Conservation (phyloP, 257 asterid species). For the Nicotiana obtusifolia region DNA sequence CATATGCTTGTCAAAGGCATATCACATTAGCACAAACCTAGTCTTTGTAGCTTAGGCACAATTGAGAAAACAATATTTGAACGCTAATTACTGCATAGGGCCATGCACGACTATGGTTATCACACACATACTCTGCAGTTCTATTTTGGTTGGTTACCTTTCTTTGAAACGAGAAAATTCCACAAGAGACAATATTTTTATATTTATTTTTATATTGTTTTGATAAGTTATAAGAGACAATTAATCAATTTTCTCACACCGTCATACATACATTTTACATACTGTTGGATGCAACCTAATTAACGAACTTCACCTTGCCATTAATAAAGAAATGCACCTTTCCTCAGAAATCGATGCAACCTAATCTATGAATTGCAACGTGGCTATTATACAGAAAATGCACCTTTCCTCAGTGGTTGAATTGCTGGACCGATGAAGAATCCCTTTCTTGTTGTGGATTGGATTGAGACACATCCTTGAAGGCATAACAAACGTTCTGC, state of each 20-base stretch:
- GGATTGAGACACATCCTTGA: slow-evolving; percentile 95
- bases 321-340: neutral
- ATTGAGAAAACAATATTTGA: neutral
- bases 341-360: neutral
- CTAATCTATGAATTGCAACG: neutral
- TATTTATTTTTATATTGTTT: neutral
- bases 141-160: neutral
- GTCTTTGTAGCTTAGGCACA: neutral
- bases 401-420: slow-evolving; percentile 45
- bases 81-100: neutral
- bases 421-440: slow-evolving; percentile 55
- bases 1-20: neutral
- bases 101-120: neutral
- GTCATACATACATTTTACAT: neutral
- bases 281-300: neutral
- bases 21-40: neutral
- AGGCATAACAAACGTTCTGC: slow-evolving; percentile 96
- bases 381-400: neutral
- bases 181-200: neutral
- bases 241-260: neutral
- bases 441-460: slow-evolving; percentile 77
- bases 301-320: neutral
- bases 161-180: neutral
- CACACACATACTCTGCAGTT: neutral
- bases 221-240: neutral